Evolutionary conservation across 768 basidiomycete genomes (phyloP).

Genomic region (Suillus fuscotomentosus): DNA sequence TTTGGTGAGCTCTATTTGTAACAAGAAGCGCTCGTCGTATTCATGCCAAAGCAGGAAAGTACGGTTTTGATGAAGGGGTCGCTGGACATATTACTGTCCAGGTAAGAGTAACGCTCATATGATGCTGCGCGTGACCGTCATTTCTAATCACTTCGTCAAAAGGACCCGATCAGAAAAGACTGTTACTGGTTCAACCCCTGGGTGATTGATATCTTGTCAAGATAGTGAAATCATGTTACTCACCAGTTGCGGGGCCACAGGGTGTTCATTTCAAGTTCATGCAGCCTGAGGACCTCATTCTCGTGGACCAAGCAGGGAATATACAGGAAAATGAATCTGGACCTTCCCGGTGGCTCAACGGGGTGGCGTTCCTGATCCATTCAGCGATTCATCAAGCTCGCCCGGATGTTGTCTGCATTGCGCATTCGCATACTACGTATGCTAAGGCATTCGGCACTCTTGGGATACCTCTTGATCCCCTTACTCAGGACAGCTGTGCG

Average conservation of each 20-base stretch:
- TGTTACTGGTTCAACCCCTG: conserved; percentile 52
- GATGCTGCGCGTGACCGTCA: background rate
- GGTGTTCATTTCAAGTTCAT: conserved; percentile 47
- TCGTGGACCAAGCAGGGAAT: conserved; percentile 40
- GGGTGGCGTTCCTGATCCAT: conserved; percentile 38
- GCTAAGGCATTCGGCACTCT: conserved; percentile 39
- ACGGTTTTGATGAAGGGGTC: conserved; percentile 47
- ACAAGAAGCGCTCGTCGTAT: conserved; percentile 13
- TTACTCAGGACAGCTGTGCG: conserved; percentile 34
- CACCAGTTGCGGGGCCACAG: conserved; percentile 14
- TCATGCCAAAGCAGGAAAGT: conserved; percentile 13
- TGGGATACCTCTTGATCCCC: conserved; percentile 28
- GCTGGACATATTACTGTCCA: conserved; percentile 53
- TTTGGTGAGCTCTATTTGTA: conserved; percentile 31
- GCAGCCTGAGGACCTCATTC: conserved; percentile 42
- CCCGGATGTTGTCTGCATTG: conserved; percentile 34
- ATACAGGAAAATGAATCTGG: conserved; percentile 32
- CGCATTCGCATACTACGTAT: conserved; percentile 33
- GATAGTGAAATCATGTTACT: background rate
- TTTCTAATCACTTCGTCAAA: background rate
- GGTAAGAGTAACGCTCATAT: conserved; percentile 4
- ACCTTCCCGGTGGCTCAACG: conserved; percentile 33
- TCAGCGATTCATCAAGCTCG: conserved; percentile 33
- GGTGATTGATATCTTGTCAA: conserved; percentile 20
- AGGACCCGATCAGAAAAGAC: conserved; percentile 40